A percentile compares a stretch with the other conserved stretches of the same genome.
Evolutionary conservation across 1,284 basidiomycete species (phyloP).

Genomic region (Kwoniella shivajii): DNA sequence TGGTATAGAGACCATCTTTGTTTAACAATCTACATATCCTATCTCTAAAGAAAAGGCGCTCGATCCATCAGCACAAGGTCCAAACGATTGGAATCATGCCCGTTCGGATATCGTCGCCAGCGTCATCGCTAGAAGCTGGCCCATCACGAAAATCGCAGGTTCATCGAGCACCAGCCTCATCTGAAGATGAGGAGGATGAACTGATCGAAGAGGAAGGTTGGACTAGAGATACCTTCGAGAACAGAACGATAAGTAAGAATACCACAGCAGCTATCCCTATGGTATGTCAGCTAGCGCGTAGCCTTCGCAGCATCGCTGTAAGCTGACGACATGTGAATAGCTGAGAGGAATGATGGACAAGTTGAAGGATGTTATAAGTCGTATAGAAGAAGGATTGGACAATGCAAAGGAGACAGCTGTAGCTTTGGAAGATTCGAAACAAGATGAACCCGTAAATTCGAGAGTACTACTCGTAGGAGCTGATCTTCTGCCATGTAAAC

Average conservation of each 20-base stretch:
- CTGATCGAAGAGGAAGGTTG: conserved; percentile 29
- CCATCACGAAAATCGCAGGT: conserved; percentile 9
- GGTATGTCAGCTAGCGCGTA: conserved; percentile 1
- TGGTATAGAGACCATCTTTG: too few relatives aligned
- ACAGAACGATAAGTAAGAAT: conserved; percentile 15
- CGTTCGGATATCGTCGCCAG: not conserved
- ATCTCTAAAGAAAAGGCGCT: not conserved
- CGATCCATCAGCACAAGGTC: too few relatives aligned
- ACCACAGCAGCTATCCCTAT: not conserved
- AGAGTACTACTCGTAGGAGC: not conserved
- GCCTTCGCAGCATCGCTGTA: not conserved
- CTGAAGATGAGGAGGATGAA: conserved; percentile 11
- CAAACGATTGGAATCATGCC: not conserved
- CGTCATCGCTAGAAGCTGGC: conserved; percentile 11
- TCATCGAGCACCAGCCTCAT: not conserved
- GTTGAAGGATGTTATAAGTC: conserved; percentile 16
- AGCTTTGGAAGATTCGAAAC: conserved; percentile 29
- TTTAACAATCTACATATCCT: not conserved
- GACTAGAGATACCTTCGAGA: conserved; percentile 32
- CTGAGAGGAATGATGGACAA: conserved; percentile 16
- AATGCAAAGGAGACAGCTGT: conserved; percentile 25
- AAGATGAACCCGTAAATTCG: conserved; percentile 24
- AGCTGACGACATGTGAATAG: conserved; percentile 3
- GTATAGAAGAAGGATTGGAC: conserved; percentile 25
- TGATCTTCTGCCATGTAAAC: not conserved